Base-by-base conservation (phyloP, 2,329 filamentous ascomycete genomes). In the Nemania sp. region DNA sequence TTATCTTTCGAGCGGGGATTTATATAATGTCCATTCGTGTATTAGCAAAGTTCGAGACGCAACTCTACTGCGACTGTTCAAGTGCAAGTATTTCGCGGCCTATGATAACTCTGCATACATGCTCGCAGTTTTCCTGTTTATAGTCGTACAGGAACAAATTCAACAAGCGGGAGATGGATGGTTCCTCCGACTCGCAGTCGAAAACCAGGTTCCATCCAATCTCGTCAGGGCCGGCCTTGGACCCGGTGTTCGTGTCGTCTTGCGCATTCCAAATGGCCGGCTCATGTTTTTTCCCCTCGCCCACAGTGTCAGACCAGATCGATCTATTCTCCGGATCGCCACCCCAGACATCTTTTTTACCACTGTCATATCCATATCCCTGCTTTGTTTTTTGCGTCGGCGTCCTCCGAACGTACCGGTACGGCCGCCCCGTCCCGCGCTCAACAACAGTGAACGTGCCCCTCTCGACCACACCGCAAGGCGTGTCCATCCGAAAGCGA, bases 101-200 rank as follows among this genome's bases (percentile, higher is more conserved):
- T n/a, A n/a, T n/a, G n/a, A n/a, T n/a, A n/a, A n/a, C n/a, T n/a
- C n/a, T n/a, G n/a, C n/a, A n/a, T n/a, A n/a, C n/a, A n/a, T n/a
- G n/a, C n/a, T n/a, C n/a, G n/a, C n/a, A n/a, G n/a, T n/a, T n/a
- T n/a, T n/a, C n/a, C n/a, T n/a, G n/a, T n/a, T n/a, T n/a, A n/a
- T n/a, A n/a, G n/a, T n/a, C n/a, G n/a, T n/a, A n/a, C n/a, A n/a
- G n/a, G n/a, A n/a, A n/a, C n/a, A n/a, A n/a, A n/a, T n/a, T n/a
- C 3, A 42, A 33, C 33, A 54, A 12, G 22, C 43, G 26, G 22
- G 48, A 39, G 28, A 57, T 51, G 1, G 52, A 17, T 23, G 55
- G 55, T 14, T 49, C 45, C 30, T 58, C 55, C 30, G 52, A 46
- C 43, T 58, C 47, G 40, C 55, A 55, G 9, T 54, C 52, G 39